Evolutionary conservation across 2,329 filamentous ascomycete species (phyloP).

Genomic region (Fusarium sp.): DNA sequence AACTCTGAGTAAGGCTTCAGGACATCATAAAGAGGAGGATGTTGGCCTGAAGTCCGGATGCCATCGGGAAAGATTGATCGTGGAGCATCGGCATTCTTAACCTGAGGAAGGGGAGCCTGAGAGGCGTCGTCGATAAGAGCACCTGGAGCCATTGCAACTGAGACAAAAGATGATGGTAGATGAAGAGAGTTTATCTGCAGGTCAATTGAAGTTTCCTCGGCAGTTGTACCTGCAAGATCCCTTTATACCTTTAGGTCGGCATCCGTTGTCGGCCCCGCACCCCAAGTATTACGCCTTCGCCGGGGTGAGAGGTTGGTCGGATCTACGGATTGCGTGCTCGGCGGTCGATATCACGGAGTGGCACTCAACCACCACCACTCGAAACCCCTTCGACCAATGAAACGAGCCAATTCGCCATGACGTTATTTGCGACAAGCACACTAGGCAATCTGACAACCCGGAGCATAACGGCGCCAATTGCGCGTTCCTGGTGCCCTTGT

Average conservation of each 20-base stretch:
- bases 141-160: conserved; percentile 41
- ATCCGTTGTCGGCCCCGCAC: conserved; percentile 39
- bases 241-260: conserved; percentile 30
- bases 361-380: conserved; percentile 31
- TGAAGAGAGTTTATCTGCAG: background rate
- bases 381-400: conserved; percentile 28
- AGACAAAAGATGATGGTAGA: conserved; percentile 10
- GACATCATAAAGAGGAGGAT: conserved; percentile 74
- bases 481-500: conserved; percentile 4
- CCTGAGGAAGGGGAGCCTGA: conserved; percentile 29
- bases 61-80: conserved; percentile 58
- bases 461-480: conserved; percentile 5
- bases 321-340: conserved; percentile 44
- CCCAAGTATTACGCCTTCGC: conserved; percentile 40
- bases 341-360: conserved; percentile 44
- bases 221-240: background rate
- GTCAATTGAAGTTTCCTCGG: background rate
- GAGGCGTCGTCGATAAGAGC: conserved; percentile 39
- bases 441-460: conserved; percentile 3
- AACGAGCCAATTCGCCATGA: background rate
- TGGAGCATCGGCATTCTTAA: conserved; percentile 44
- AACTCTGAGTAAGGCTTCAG: conserved; percentile 77
- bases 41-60: conserved; percentile 74
- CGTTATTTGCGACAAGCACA: conserved; percentile 24
- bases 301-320: conserved; percentile 21